phyloP scores from a whole-genome alignment of 768 basidiomycete species.

The Boletus vinaceobasis region DNA sequence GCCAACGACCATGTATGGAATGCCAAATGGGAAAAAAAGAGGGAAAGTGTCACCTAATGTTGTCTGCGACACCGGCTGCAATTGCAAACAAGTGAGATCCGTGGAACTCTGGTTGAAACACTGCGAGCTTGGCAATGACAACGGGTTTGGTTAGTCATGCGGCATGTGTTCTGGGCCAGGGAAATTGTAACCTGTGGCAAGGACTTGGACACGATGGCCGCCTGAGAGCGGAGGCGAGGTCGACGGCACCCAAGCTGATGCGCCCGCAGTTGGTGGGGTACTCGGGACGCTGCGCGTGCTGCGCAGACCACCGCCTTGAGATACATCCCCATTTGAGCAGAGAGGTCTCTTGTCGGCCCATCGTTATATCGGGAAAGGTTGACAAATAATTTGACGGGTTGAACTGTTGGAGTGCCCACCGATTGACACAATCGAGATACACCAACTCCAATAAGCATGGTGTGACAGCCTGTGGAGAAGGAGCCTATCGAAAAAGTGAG shows the following conservation, averaged over 20 bases:
- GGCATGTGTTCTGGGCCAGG: background rate
- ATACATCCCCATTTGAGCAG: background rate
- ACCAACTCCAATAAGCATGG: background rate
- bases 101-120: background rate
- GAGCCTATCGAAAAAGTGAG: too few species aligned
- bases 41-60: too few species aligned
- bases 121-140: background rate
- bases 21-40: background rate
- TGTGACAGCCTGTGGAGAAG: too few species aligned
- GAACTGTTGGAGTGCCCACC: background rate
- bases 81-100: background rate
- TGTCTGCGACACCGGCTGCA: background rate
- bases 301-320: background rate
- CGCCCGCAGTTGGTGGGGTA: background rate
- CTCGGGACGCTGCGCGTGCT: background rate
- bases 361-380: background rate
- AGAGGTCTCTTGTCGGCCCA: background rate
- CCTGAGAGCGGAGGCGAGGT: background rate
- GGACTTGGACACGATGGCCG: background rate
- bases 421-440: background rate
- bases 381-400: background rate
- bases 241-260: background rate
- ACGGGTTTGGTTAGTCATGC: background rate
- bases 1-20: background rate
- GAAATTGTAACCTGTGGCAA: background rate